Evolutionary conservation across 805 yeast genomes (phyloP), one percentile per base, ranked within the genome.

Genomic region (Diddensiella caesifluorescens): DNA sequence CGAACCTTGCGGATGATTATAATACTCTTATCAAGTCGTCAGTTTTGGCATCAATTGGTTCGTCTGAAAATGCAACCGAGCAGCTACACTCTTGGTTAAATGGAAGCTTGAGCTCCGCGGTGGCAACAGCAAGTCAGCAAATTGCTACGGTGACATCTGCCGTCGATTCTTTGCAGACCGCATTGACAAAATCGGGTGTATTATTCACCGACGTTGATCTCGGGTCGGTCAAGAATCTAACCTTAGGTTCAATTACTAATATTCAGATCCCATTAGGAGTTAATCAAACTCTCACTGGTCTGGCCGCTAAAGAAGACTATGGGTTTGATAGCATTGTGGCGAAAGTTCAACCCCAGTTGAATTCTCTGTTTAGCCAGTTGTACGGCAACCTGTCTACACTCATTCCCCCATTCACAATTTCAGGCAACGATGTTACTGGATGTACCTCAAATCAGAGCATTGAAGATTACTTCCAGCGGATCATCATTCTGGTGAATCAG

Each of bases 141-240:
- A 35, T 50, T n/a, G 5, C 19, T 5, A 35, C 42, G 20, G 43
- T 42, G 12, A 49, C 45, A 13, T 20, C 34, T 4, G 45, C 45
- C 3, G 22, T 51, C 5, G 38, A 38, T 32, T 27, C 41, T 22
- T 46, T 25, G 4, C 38, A 42, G 22, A 16, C 21, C 12, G 35
- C 37, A 4, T 10, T 38, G 22, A 16, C 31, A 20, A 21, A 20
- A 6, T 26, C 31, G 16, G 37, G 35, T 5, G 22, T 28, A 12
- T 18, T 42, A 20, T 38, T 41, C 26, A 33, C 47, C 19, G 30
- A 26, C 19, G 38, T 32, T 18, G 28, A 43, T 35, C 21, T 42
- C 19, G 38, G 41, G 13, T 26, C 47, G 25, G 18, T 21, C 19
- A 18, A 39, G 28, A 15, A 34, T 28, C 27, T 39, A 20, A 39